phyloP scores from a whole-genome alignment of 768 basidiomycete species.

The Boletus insuetus region DNA sequence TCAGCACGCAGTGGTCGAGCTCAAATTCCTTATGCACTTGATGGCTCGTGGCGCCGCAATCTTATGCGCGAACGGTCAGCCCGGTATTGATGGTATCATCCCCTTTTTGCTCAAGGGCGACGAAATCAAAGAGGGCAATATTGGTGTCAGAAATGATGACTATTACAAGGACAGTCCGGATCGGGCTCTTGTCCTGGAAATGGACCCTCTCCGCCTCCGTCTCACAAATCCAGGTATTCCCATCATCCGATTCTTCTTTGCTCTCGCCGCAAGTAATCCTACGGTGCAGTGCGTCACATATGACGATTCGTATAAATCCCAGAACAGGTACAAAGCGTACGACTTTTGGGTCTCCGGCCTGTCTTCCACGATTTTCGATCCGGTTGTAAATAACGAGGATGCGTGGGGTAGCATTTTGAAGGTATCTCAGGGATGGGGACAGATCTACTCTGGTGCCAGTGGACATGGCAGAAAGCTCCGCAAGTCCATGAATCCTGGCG shows the following conservation, averaged over 20 bases:
- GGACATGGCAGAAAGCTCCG: too few relatives aligned
- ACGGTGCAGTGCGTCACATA: too few relatives aligned
- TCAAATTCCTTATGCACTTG: too few relatives aligned
- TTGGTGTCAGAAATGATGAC: background rate
- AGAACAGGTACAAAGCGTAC: background rate
- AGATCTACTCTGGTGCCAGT: too few relatives aligned
- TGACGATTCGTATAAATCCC: background rate
- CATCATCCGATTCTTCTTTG: background rate
- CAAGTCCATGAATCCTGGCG: too few relatives aligned
- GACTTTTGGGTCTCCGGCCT: background rate
- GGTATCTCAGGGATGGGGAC: too few relatives aligned
- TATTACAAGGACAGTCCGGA: too few relatives aligned
- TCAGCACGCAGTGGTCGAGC: too few relatives aligned
- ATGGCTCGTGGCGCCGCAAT: too few relatives aligned
- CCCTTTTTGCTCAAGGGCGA: background rate
- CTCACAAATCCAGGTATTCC: background rate
- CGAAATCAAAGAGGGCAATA: background rate
- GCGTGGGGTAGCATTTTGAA: too few relatives aligned
- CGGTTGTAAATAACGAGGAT: background rate
- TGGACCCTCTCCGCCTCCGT: background rate
- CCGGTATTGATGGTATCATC: background rate
- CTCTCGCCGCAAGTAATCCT: background rate
- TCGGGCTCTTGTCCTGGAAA: background rate
- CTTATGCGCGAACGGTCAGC: too few relatives aligned
- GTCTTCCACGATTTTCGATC: background rate